phyloP scores from a whole-genome alignment of 2,329 filamentous ascomycete genomes.

The Rhynchosporium graminicola region DNA sequence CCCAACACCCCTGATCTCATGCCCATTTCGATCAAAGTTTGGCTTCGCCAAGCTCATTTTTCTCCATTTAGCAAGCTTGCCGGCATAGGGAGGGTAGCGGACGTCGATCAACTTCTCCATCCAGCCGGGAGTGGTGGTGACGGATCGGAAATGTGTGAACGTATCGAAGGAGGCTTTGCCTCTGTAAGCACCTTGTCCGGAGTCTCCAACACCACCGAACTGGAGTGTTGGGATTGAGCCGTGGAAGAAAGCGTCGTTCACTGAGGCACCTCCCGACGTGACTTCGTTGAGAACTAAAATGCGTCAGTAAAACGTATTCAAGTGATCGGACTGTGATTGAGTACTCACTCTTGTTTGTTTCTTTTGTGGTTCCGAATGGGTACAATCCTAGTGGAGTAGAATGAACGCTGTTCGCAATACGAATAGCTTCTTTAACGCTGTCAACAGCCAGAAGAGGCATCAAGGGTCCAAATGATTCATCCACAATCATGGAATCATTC shows the following conservation, averaged over 20 bases:
- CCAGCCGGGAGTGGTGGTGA: slow-evolving; percentile 66
- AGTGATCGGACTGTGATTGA: no score
- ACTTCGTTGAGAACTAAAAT: slow-evolving; percentile 58
- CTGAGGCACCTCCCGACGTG: slow-evolving; percentile 67
- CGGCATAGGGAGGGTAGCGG: slow-evolving; percentile 64
- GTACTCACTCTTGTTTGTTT: slow-evolving; percentile 65
- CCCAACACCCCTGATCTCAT: slow-evolving; percentile 49
- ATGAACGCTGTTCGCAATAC: slow-evolving; percentile 77
- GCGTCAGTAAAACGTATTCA: slow-evolving; percentile 18
- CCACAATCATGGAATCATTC: slow-evolving; percentile 74
- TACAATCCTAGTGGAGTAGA: slow-evolving; percentile 82
- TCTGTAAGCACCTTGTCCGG: slow-evolving; percentile 74
- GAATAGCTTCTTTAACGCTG: slow-evolving; percentile 81
- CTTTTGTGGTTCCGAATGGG: slow-evolving; percentile 78
- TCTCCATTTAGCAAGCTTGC: slow-evolving; percentile 47
- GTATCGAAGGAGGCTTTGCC: slow-evolving; percentile 72
- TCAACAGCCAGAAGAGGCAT: slow-evolving; percentile 80
- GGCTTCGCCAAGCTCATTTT: slow-evolving; percentile 50
- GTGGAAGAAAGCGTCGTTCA: slow-evolving; percentile 71
- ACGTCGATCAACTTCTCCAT: slow-evolving; percentile 66
- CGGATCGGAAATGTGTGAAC: slow-evolving; percentile 61
- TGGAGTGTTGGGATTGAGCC: slow-evolving; percentile 68
- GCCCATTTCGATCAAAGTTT: slow-evolving; percentile 63
- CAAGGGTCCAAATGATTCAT: slow-evolving; percentile 93
- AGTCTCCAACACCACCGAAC: slow-evolving; percentile 83